Evolutionary conservation across 108 stramenopile genomes (phyloP), one percentile per base, ranked within the genome.

Genomic region (Cyclostephanos invisitatus): DNA sequence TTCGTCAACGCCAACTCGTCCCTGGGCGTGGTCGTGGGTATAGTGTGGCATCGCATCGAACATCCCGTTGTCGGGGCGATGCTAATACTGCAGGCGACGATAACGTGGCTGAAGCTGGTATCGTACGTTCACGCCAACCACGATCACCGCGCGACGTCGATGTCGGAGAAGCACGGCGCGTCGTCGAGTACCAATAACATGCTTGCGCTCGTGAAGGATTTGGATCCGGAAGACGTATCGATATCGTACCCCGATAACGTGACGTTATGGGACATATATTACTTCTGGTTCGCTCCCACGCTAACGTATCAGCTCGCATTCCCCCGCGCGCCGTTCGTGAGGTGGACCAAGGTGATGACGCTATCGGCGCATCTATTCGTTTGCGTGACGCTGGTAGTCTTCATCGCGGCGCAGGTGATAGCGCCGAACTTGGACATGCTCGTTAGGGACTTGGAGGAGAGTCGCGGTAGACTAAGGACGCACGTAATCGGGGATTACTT

Each of bases 201-300:
- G 29, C 32, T 59, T 14, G 75, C 86, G 47, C 72, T 92, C 58
- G 75, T 92, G 35, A 79, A 89, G 56, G 81, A 89, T 56, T 60
- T 90, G 48, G 91, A 92, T 74, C 58, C 67, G 27, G 74, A 44
- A 27, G 86, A 73, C 11, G 28, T 49, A 36, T 29, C 68, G 15
- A 77, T 87, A 15, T 57, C 73, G 1, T 92, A 92, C 70, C 91
- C 91, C 35, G 57, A 68, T 79, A 93, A 93, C 76, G 67, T 94
- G 12, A 87, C 88, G 0, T 63, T 94, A 25, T 24, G 68, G 18
- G 90, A 94, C 73, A 84, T 94, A 10, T 89, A 87, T 65, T 94
- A 90, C 81, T 94, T 91, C 80, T 91, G 90, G 93, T 79, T 85
- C 36, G 90, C 93, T 14, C 93, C 93, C n/a, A 91, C 93, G 20